Conservation (phyloP, 257 asterid genomes). For the Catharanthus roseus region DNA sequence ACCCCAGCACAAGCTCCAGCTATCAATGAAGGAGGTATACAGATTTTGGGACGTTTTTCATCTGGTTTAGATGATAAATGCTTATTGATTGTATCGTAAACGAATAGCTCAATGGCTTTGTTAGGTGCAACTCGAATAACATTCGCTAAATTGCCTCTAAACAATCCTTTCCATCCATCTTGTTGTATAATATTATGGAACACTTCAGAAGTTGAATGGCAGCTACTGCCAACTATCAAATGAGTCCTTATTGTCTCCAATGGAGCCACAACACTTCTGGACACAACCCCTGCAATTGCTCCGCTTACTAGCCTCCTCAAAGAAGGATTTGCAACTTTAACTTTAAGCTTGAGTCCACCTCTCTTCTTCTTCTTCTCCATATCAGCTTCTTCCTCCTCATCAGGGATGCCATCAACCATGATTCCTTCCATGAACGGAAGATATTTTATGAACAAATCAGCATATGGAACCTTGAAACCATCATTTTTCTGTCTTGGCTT, state of each 20-base stretch:
- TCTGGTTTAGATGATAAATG: slow-evolving; percentile 65
- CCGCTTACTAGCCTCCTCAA: slow-evolving; percentile 87
- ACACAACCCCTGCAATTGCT: slow-evolving; percentile 83
- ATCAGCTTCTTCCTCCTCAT: slow-evolving; percentile 38
- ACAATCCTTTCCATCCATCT: slow-evolving; percentile 92
- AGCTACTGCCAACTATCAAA: slow-evolving; percentile 92
- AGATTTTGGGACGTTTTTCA: slow-evolving; percentile 51
- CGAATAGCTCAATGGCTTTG: slow-evolving; percentile 91
- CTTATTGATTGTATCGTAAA: slow-evolving; percentile 85
- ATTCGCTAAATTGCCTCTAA: slow-evolving; percentile 88
- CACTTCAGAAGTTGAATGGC: slow-evolving; percentile 70
- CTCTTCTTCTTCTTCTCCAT: slow-evolving; percentile 46
- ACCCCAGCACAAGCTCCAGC: slow-evolving; percentile 99
- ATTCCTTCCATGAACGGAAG: slow-evolving; percentile 56
- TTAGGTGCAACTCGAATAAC: slow-evolving; percentile 95
- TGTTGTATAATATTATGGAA: slow-evolving; percentile 61
- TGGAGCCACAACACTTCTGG: slow-evolving; percentile 93
- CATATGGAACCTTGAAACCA: slow-evolving; percentile 54
- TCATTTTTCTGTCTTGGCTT: slow-evolving; percentile 37
- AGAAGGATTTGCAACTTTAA: slow-evolving; percentile 73
- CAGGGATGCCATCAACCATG: slow-evolving; percentile 40
- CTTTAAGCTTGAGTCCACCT: slow-evolving; percentile 50
- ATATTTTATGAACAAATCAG: slow-evolving; percentile 65
- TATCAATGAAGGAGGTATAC: slow-evolving; percentile 69
- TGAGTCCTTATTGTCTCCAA: slow-evolving; percentile 94